phyloP scores from a whole-genome alignment of 177 flowering plant genomes.

The Vitis hybrid region DNA sequence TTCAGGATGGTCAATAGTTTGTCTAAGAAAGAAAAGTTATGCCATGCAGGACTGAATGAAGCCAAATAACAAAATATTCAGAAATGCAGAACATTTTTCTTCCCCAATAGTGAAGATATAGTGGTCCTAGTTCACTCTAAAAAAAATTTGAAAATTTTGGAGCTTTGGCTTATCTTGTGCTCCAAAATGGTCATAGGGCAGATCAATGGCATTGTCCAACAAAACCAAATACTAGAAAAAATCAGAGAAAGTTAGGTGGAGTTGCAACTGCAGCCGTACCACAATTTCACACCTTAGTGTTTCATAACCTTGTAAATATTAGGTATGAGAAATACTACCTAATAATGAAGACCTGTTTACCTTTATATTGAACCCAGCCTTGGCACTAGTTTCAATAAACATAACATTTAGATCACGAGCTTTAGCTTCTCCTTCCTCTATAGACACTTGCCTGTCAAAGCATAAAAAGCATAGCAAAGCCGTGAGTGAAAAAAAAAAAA shows the following conservation, averaged over 20 bases:
- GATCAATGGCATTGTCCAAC: not conserved
- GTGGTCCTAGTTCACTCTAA: not conserved
- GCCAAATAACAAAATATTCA: not conserved
- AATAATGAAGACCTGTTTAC: conserved; percentile 18
- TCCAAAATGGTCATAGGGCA: not conserved
- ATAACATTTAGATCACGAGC: conserved; percentile 74
- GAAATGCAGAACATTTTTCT: not conserved
- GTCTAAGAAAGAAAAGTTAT: not conserved
- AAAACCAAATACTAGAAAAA: not conserved
- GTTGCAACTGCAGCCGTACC: too few species aligned
- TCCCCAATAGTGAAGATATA: not conserved
- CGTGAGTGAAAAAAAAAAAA: not conserved
- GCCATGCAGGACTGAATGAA: not conserved
- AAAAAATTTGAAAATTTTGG: not conserved
- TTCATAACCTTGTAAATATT: not conserved
- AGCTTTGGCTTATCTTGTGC: not conserved
- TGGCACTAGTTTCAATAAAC: conserved; percentile 87
- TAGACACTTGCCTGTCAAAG: conserved; percentile 68
- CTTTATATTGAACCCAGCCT: conserved; percentile 83
- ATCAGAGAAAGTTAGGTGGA: not conserved
- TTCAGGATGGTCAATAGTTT: not conserved
- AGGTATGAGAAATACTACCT: not conserved
- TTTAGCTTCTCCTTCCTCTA: conserved; percentile 79
- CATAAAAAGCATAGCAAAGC: not conserved
- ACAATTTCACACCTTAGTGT: not conserved